Conservation (phyloP, 495 filamentous ascomycete genomes). For the Penicillium angulare region DNA sequence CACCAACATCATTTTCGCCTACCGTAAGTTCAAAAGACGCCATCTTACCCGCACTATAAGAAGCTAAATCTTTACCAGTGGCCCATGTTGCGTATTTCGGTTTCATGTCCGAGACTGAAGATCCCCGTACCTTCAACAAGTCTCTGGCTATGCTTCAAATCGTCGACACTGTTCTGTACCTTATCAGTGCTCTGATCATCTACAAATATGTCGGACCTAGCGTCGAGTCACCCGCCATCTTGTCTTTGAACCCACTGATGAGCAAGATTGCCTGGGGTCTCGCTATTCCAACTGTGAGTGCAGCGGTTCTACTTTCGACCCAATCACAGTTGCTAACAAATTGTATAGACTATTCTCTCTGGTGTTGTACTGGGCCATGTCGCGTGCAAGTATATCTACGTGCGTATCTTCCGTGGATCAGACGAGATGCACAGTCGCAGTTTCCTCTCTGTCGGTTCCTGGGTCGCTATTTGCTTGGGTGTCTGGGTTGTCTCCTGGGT, state of each 20-base stretch:
- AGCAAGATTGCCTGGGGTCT: constrained; percentile 73
- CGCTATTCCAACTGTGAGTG: constrained; percentile 63
- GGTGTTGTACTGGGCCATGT: constrained; percentile 61
- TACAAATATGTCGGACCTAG: constrained; percentile 69
- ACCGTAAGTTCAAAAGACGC: constrained; percentile 17
- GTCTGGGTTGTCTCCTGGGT: constrained; percentile 67
- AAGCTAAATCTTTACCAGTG: constrained; percentile 30
- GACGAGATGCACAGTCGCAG: constrained; percentile 56
- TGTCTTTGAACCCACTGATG: constrained; percentile 57
- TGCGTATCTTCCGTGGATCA: constrained; percentile 56
- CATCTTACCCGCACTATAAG: not conserved
- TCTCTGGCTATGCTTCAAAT: constrained; percentile 62
- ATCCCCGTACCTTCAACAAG: constrained; percentile 62
- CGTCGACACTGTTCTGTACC: constrained; percentile 64
- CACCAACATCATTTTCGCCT: constrained; percentile 43
- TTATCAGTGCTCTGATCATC: constrained; percentile 46
- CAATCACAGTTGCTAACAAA: not conserved
- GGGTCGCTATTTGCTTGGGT: constrained; percentile 54
- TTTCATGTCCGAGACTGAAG: constrained; percentile 74
- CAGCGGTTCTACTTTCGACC: not conserved
- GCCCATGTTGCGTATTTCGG: constrained; percentile 71
- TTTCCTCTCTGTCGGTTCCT: constrained; percentile 46
- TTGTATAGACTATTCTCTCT: constrained; percentile 30
- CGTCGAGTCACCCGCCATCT: constrained; percentile 71
- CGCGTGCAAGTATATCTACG: constrained; percentile 63